phyloP scores from a whole-genome alignment of 1,284 basidiomycete species.

The Papiliotrema nemorosa region DNA sequence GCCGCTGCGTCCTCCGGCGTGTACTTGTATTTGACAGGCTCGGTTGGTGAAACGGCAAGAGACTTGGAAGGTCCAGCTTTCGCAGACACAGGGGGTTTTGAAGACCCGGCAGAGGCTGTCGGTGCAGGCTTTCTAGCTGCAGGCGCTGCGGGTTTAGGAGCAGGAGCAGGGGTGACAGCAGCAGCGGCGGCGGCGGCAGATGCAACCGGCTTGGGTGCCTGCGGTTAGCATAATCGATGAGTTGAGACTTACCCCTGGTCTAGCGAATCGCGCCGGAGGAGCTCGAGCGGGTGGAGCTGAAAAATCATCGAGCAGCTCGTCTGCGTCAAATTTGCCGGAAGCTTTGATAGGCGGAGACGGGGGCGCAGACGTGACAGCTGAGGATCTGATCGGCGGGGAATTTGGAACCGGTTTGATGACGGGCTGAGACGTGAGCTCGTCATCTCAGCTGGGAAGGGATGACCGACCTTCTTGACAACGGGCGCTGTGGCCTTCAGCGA shows the following conservation, averaged over 20 bases:
- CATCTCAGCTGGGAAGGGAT: background rate
- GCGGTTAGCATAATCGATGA: slow-evolving; percentile 1
- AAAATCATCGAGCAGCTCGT: slow-evolving; percentile 3
- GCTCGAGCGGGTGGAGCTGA: slow-evolving; percentile 11
- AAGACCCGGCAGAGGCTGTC: slow-evolving; percentile 28
- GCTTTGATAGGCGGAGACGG: slow-evolving; percentile 8
- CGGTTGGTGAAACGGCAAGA: slow-evolving; percentile 57
- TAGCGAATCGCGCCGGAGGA: slow-evolving; percentile 18
- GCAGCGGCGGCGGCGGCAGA: slow-evolving; percentile 1
- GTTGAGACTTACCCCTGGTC: slow-evolving; percentile 17
- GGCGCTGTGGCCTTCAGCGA: slow-evolving; percentile 34
- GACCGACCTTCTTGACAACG: background rate
- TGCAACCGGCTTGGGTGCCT: slow-evolving; percentile 11
- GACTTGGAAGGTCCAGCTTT: slow-evolving; percentile 57
- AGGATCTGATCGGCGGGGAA: slow-evolving; percentile 7
- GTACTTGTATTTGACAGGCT: slow-evolving; percentile 87
- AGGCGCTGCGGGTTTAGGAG: slow-evolving; percentile 8
- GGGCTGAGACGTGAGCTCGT: background rate
- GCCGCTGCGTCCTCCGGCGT: slow-evolving; percentile 88
- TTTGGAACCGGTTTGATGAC: background rate
- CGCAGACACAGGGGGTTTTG: slow-evolving; percentile 25
- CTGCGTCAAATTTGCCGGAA: background rate
- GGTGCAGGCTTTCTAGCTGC: slow-evolving; percentile 16
- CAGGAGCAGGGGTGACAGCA: slow-evolving; percentile 4
- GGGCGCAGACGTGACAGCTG: background rate